phyloP scores from a whole-genome alignment of 1,139 yeast genomes.

The Zygosaccharomyces sapae region DNA sequence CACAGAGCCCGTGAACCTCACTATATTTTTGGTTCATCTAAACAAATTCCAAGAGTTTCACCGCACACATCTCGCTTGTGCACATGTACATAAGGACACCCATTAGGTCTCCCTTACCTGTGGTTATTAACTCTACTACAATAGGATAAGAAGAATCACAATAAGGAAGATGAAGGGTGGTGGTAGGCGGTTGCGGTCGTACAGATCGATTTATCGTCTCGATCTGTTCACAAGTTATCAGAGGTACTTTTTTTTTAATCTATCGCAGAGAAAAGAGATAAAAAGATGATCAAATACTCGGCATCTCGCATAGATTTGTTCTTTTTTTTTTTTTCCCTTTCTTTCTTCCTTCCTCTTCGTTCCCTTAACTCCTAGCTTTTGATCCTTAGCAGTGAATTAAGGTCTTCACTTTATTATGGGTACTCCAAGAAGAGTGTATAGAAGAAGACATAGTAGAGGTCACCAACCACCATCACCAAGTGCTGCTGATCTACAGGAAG shows the following conservation, averaged over 20 bases:
- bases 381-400: not conserved
- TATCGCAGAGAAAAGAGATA: not conserved
- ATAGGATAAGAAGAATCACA: constrained; percentile 3
- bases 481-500: not conserved
- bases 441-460: constrained; percentile 4
- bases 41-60: not conserved
- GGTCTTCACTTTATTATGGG: constrained; percentile 3
- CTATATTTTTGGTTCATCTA: not conserved
- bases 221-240: constrained; percentile 1
- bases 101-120: constrained; percentile 6
- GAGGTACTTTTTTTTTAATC: not conserved
- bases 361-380: not conserved
- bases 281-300: not conserved
- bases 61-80: not conserved
- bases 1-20: constrained; percentile 7
- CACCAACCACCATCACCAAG: not conserved
- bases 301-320: not conserved
- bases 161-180: constrained; percentile 3
- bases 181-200: constrained; percentile 8
- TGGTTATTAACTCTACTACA: constrained; percentile 1
- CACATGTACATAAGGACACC: not conserved
- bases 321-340: not conserved
- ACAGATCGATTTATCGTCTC: not conserved
- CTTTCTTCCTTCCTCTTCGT: not conserved
- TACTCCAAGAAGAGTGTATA: constrained; percentile 6